Evolutionary conservation across 2,329 filamentous ascomycete genomes (phyloP).

Genomic region (Arthrobotrys entomopaga): DNA sequence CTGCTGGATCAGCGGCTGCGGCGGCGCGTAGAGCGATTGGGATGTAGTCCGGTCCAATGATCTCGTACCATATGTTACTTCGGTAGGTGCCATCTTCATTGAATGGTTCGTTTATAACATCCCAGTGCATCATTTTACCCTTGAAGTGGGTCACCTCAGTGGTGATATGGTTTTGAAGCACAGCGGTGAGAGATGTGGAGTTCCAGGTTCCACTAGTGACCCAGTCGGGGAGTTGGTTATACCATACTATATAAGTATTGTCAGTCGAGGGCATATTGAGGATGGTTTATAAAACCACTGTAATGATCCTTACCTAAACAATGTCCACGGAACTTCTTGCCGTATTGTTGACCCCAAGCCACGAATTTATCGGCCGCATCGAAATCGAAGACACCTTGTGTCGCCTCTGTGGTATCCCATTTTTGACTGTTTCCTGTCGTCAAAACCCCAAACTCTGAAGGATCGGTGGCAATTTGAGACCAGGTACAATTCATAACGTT

Average conservation of each 20-base stretch:
- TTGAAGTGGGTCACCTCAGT: constrained; percentile 70
- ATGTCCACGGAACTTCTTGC: constrained; percentile 72
- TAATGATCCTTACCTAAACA: constrained; percentile 60
- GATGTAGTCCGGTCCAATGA: constrained; percentile 70
- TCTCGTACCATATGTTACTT: constrained; percentile 67
- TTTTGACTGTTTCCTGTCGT: constrained; percentile 77
- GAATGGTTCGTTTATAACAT: constrained; percentile 75
- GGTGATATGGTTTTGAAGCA: constrained; percentile 71
- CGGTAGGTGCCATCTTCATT: constrained; percentile 66
- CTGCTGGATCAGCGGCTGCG: constrained; percentile 67
- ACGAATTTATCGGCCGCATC: constrained; percentile 68
- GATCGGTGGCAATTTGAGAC: constrained; percentile 42
- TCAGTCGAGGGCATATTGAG: too few relatives aligned
- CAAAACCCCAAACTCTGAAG: constrained; percentile 69
- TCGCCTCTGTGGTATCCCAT: constrained; percentile 70
- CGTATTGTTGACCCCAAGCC: constrained; percentile 65
- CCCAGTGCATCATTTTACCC: constrained; percentile 72
- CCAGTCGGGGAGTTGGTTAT: constrained; percentile 61
- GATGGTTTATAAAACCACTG: neutral
- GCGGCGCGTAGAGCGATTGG: constrained; percentile 70
- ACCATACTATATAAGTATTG: constrained; percentile 64
- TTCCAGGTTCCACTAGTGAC: constrained; percentile 56
- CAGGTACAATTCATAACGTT: constrained; percentile 60
- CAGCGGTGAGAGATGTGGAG: constrained; percentile 66
- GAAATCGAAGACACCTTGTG: constrained; percentile 69